These are phyloP conservation scores for Persicaria tinctoria DNA, from an alignment of 148 eudicot species.

Conservation along the genomic window DNA sequence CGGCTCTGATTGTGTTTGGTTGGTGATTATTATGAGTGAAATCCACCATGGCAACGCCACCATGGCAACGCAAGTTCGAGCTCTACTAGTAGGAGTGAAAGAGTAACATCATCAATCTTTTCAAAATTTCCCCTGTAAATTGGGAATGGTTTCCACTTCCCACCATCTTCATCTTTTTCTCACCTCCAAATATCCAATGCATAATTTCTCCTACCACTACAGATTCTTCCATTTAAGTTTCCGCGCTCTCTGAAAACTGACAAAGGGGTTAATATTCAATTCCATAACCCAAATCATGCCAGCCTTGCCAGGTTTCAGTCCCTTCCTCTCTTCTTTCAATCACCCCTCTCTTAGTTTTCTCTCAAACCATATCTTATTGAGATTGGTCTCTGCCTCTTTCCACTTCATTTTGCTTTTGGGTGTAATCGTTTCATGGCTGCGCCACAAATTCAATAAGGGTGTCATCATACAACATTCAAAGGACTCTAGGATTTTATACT, in stretches of 20 bases:
- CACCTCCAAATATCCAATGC: too few relatives aligned
- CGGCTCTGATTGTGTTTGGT: neutral
- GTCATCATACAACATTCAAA: constrained; percentile 18
- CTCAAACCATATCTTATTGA: constrained; percentile 23
- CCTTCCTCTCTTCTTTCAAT: neutral
- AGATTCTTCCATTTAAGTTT: too few relatives aligned
- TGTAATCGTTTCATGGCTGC: constrained; percentile 29
- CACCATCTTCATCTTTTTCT: too few relatives aligned
- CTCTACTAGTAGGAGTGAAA: constrained; percentile 30
- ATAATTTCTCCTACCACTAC: too few relatives aligned
- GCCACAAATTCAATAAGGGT: constrained; percentile 10
- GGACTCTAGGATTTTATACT: constrained; percentile 25
- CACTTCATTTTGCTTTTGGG: constrained; percentile 36
- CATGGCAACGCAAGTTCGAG: constrained; percentile 38
- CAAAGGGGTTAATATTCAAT: too few relatives aligned
- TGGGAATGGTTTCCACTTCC: too few relatives aligned
- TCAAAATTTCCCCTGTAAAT: too few relatives aligned
- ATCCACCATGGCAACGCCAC: constrained; percentile 18
- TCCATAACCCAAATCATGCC: neutral
- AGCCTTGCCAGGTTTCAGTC: neutral
- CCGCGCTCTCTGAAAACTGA: too few relatives aligned
- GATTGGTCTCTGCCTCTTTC: constrained; percentile 24
- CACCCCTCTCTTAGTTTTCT: constrained; percentile 19
- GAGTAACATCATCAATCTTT: too few relatives aligned
- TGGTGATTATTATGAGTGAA: constrained; percentile 26